These are phyloP conservation scores for Echeveria elegans DNA, from an alignment of 164 flowering plant genomes.

Conservation along the genomic window DNA sequence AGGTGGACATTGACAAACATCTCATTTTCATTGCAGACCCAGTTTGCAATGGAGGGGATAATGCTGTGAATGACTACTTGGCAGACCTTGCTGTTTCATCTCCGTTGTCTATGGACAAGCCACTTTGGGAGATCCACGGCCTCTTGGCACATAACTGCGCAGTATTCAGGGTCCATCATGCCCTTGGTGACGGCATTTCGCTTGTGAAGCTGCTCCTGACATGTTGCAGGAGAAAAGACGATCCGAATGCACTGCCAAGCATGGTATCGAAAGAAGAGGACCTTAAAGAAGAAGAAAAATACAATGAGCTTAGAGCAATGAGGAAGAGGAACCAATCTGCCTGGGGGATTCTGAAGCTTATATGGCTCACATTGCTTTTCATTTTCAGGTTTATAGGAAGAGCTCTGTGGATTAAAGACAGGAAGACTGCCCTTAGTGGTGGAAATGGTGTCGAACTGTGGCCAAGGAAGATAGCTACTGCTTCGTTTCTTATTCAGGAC, in stretches of 20 bases:
- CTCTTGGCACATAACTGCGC: slow-evolving; percentile 25
- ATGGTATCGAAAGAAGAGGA: slow-evolving; percentile 1
- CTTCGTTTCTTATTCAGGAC: slow-evolving; percentile 40
- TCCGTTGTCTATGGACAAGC: slow-evolving; percentile 38
- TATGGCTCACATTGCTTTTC: slow-evolving; percentile 29
- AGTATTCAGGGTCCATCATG: slow-evolving; percentile 50
- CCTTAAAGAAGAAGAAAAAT: neutral
- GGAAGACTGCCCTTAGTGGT: slow-evolving; percentile 34
- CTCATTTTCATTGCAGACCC: slow-evolving; percentile 18
- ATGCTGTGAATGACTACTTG: slow-evolving; percentile 33
- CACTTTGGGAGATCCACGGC: slow-evolving; percentile 62
- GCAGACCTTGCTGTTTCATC: slow-evolving; percentile 42
- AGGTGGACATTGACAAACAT: slow-evolving; percentile 16
- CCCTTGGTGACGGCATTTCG: slow-evolving; percentile 44
- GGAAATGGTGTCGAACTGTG: slow-evolving; percentile 72
- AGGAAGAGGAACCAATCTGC: neutral
- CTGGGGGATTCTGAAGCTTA: slow-evolving; percentile 20
- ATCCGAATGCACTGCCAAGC: slow-evolving; percentile 21
- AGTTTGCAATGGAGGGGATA: slow-evolving; percentile 13
- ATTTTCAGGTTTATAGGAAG: slow-evolving; percentile 24
- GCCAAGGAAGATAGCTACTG: slow-evolving; percentile 63
- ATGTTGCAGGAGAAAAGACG: slow-evolving; percentile 25
- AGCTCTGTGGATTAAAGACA: slow-evolving; percentile 34
- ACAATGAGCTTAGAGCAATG: neutral
- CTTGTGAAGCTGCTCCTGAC: slow-evolving; percentile 25